phyloP scores from a whole-genome alignment of 805 yeast genomes.

The Yamadazyma nakazawae region DNA sequence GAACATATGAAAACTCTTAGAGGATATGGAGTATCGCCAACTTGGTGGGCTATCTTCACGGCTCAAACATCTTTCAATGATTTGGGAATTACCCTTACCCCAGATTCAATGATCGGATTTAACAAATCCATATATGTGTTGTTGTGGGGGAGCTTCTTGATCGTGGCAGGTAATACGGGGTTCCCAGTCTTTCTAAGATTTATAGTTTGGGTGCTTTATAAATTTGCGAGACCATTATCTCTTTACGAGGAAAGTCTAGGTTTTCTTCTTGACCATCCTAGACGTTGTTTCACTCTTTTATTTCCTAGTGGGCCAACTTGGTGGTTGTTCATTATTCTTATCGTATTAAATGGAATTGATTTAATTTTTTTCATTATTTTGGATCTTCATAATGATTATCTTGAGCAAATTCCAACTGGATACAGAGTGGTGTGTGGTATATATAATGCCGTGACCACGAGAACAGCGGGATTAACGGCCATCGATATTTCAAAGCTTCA shows the following conservation, averaged over 20 bases:
- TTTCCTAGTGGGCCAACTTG: constrained; percentile 93
- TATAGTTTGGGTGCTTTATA: constrained; percentile 76
- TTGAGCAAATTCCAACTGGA: constrained; percentile 59
- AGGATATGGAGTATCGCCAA: constrained; percentile 61
- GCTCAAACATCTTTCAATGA: constrained; percentile 80
- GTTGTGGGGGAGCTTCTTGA: constrained; percentile 61
- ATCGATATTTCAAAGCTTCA: constrained; percentile 68
- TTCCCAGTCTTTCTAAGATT: constrained; percentile 83
- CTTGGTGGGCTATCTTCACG: constrained; percentile 94
- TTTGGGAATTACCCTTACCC: constrained; percentile 77
- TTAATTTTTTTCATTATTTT: constrained; percentile 74
- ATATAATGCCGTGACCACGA: constrained; percentile 85
- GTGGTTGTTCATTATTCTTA: constrained; percentile 81
- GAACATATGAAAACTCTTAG: constrained; percentile 45
- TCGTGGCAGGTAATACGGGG: constrained; percentile 92
- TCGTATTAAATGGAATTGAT: constrained; percentile 72
- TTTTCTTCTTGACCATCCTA: constrained; percentile 89
- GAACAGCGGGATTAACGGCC: constrained; percentile 90
- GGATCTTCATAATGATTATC: constrained; percentile 56
- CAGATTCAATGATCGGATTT: constrained; percentile 75
- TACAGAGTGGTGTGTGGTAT: constrained; percentile 76
- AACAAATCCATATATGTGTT: constrained; percentile 61
- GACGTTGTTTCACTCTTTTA: constrained; percentile 90
- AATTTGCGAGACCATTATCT: constrained; percentile 62
- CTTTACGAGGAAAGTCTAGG: constrained; percentile 71